Evolutionary conservation across 1,139 yeast species (phyloP), one percentile per base, ranked within the genome.

Genomic region (Blastobotrys petasosporus): DNA sequence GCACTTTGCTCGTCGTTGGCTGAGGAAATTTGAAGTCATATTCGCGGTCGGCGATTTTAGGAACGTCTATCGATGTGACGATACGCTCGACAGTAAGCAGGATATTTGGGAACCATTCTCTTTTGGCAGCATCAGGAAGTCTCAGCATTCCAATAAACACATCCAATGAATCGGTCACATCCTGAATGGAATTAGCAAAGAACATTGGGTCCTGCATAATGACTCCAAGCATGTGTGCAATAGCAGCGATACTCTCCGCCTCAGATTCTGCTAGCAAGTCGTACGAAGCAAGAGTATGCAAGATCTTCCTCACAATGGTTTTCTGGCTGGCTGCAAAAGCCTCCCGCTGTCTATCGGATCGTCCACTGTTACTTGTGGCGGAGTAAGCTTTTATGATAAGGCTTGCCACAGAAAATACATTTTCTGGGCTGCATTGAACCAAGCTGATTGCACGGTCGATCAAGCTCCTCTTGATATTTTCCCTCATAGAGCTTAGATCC

Each of bases 341-440:
- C 32, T 49, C 55, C 32, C 47, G 49, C 25, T 55, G 53, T 32
- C 51, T 44, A 16, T 52, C 57, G 3, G 58, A 45, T 35, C 58
- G 40, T 8, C 46, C 48, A 17, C 53, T 48, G 3, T 41, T 28
- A 25, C 30, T 34, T 4, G 49, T 32, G 3, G 44, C 44, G 8
- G 57, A 41, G 48, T 66, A 67, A 1, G 70, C 65, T 4, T 65
- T 53, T 5, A 67, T 56, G 42, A 80, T 62, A 44, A 80, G 66
- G 33, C 73, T 76, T 2, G 85, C 71, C 35, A 82, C 68, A 1
- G 73, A 65, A 30, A 66, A 65, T 4, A 75, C 74, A 8, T 75
- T 61, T 40, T 74, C 73, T 1, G 86, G 82, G 55, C 71, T 79
- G 2, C 63, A 48, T 42, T 75, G 75, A 4, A 77, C 69, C 9